Evolutionary conservation across 2,329 filamentous ascomycete genomes (phyloP).

Genomic region (Truncatella angustata): DNA sequence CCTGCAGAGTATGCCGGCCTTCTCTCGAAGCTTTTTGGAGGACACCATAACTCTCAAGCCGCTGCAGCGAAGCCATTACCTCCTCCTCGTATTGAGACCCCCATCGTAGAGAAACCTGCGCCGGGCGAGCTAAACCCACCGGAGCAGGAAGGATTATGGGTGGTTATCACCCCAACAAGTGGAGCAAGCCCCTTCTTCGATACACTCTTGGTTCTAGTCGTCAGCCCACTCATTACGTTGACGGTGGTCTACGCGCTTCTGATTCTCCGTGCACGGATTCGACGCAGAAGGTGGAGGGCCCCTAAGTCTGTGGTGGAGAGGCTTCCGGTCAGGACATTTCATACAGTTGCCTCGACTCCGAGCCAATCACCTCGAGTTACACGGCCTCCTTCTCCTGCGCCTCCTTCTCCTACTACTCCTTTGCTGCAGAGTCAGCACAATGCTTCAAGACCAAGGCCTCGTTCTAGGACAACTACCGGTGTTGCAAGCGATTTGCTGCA

Average conservation of each 20-base stretch:
- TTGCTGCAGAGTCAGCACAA: constrained; percentile 60
- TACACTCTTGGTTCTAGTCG: constrained; percentile 91
- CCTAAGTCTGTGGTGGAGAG: constrained; percentile 94
- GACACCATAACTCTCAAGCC: constrained; percentile 35
- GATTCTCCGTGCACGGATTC: constrained; percentile 82
- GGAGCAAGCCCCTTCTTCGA: constrained; percentile 94
- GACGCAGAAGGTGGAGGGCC: constrained; percentile 89
- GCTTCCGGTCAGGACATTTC: constrained; percentile 92
- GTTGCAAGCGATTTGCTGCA: constrained; percentile 46
- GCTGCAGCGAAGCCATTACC: constrained; percentile 29
- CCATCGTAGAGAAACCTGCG: constrained; percentile 20
- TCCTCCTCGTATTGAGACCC: constrained; percentile 21
- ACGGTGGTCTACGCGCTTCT: constrained; percentile 90
- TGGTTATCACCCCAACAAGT: constrained; percentile 90
- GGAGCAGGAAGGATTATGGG: constrained; percentile 80
- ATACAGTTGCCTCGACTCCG: constrained; percentile 70
- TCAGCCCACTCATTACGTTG: constrained; percentile 88
- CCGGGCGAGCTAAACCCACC: constrained; percentile 28
- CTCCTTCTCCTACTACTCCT: constrained; percentile 74
- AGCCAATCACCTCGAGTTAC: constrained; percentile 50
- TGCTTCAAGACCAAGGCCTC: constrained; percentile 53
- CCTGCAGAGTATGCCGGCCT: constrained; percentile 30
- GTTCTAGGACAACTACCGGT: constrained; percentile 64
- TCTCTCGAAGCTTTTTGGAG: constrained; percentile 50
- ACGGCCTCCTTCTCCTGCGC: constrained; percentile 60